These are phyloP conservation scores for Pinus tabuliformis DNA, from an alignment of 75 land plant species.

Conservation along the genomic window DNA sequence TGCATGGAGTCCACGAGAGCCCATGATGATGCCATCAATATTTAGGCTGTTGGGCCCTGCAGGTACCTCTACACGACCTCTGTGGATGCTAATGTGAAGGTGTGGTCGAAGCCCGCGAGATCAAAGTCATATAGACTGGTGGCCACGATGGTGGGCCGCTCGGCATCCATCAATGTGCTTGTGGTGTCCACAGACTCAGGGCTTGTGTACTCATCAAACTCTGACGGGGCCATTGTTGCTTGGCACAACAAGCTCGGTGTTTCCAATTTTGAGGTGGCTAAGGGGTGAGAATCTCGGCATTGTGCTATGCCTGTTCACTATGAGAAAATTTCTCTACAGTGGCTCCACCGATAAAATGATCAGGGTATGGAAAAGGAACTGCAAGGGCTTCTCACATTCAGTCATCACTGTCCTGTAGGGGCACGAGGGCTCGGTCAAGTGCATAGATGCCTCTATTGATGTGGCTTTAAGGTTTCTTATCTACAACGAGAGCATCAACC, in stretches of 20 bases:
- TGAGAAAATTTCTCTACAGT: constrained; percentile 50
- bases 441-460: constrained; percentile 24
- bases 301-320: constrained; percentile 64
- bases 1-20: too few species aligned
- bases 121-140: too few species aligned
- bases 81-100: constrained; percentile 50
- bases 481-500: constrained; percentile 80
- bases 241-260: constrained; percentile 31
- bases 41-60: constrained; percentile 10
- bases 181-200: constrained; percentile 35
- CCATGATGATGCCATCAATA: too few species aligned
- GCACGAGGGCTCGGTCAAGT: too few species aligned
- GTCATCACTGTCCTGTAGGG: constrained; percentile 11
- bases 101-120: too few species aligned
- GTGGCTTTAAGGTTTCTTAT: constrained; percentile 56
- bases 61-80: constrained; percentile 68
- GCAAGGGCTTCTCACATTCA: constrained; percentile 9
- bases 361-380: neutral
- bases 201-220: constrained; percentile 60
- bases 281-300: constrained; percentile 65
- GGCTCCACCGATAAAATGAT: constrained; percentile 67
- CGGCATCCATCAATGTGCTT: constrained; percentile 63
- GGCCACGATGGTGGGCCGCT: neutral
- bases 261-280: constrained; percentile 13
- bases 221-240: constrained; percentile 64